Conservation (phyloP, 179 eudicot genomes). For the Beta corolliflora region DNA sequence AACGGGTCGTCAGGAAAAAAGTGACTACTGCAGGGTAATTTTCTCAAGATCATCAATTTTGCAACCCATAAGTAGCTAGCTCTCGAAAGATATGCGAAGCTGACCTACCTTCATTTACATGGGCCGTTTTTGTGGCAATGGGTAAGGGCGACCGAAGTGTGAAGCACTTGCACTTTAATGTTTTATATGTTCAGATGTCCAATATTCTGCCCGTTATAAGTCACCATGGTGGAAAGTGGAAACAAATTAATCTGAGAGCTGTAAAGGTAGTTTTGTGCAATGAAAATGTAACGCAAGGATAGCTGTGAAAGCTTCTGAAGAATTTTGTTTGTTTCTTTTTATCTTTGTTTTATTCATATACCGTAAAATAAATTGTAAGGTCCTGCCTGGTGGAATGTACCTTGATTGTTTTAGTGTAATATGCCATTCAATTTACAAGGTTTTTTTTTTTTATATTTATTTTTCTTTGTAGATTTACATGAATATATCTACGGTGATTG, state of each 20-base stretch:
- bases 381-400: neutral
- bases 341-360: neutral
- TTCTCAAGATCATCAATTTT: constrained; percentile 26
- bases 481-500: neutral
- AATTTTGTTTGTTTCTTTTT: neutral
- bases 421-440: neutral
- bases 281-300: neutral
- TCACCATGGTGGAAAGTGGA: neutral
- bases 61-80: constrained; percentile 31
- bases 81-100: constrained; percentile 23
- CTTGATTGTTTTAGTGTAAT: constrained; percentile 1
- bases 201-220: neutral
- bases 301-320: constrained; percentile 1
- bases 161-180: neutral
- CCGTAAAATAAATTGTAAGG: neutral
- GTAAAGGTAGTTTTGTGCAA: constrained; percentile 11
- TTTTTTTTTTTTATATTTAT: neutral
- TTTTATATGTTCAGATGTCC: neutral
- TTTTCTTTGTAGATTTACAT: neutral
- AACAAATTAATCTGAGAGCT: constrained; percentile 3
- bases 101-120: constrained; percentile 3
- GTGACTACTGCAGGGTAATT: constrained; percentile 50
- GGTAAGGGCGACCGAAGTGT: neutral
- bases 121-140: neutral
- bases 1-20: constrained; percentile 74